Evolutionary conservation across 352 stramenopile species (phyloP), one percentile per base, ranked within the genome.

Genomic region (Globisporangium paroecandrum): DNA sequence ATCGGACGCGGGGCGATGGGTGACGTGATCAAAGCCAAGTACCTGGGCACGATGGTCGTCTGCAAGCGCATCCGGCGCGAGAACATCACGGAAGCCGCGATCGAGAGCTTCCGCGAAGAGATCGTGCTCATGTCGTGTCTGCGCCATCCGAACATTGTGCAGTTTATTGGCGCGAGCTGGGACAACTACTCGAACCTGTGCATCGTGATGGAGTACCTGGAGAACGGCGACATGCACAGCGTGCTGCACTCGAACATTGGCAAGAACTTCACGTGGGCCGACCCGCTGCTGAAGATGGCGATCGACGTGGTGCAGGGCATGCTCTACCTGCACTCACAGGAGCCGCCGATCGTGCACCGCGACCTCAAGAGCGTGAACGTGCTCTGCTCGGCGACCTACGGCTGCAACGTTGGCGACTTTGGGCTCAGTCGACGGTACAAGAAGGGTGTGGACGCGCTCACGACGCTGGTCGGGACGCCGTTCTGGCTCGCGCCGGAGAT

Each of bases 301-400:
- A 75, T 96, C 24, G 89, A 94, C 65, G 85, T 81, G 4, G 87
- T 90, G 4, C 87, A 94, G 41, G 89, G 89, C 18, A 95, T 96
- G 89, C 77, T 96, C 7, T 96, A 96, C 63, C 61, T 96, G 34
- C 89, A 96, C 70, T 93, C 89, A 7, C 87, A 93, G 58, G 86
- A 96, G 62, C 79, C 77, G 10, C 85, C 87, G 10, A 85, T 96
- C 46, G 86, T 96, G 24, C 89, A 96, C 54, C 87, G 89, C 24
- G 89, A 96, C 68, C 69, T 96, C 38, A 96, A 96, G 75, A 94
- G 85, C 61, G 89, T 96, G 60, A 96, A 96, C 64, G 86, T 96
- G 46, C 76, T 96, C 12, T 96, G 89, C 64, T 96, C 89, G 20
- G 85, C 83, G 27, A 96, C 89, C 15, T 96, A 88, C 63, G 89